Percentiles rank a stretch among this genome's conserved stretches.
These are phyloP conservation scores for Neurospora sp. DNA, from an alignment of 495 filamentous ascomycete genomes.

Conservation along the genomic window DNA sequence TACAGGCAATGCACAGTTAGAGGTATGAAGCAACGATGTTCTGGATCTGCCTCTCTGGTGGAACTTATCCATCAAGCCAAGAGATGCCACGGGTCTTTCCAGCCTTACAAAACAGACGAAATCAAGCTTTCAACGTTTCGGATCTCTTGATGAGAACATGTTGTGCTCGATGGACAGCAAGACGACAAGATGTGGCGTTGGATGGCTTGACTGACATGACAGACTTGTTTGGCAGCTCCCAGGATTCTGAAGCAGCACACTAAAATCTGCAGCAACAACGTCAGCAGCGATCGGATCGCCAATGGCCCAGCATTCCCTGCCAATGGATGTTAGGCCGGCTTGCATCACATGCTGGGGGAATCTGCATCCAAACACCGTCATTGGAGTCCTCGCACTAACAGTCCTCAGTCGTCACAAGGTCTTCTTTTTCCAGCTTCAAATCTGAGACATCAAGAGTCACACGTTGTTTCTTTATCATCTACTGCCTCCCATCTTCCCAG, in stretches of 20 bases:
- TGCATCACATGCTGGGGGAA: conserved; percentile 12
- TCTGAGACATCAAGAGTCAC: neutral
- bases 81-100: neutral
- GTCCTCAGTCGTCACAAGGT: conserved; percentile 1
- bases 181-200: neutral
- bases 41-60: neutral
- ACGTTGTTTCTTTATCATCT: neutral
- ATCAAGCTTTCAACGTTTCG: neutral
- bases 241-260: neutral
- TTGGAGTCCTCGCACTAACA: neutral
- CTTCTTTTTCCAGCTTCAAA: neutral
- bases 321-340: neutral
- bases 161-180: neutral
- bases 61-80: neutral
- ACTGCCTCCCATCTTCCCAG: neutral
- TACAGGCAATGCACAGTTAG: neutral
- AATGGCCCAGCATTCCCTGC: neutral
- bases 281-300: conserved; percentile 1
- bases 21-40: neutral
- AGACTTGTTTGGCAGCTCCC: neutral
- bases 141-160: neutral
- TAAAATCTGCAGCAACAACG: conserved; percentile 5
- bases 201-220: neutral
- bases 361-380: neutral
- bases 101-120: neutral